A percentile compares a stretch with the other conserved stretches of the same genome.
Evolutionary conservation across 1,284 basidiomycete genomes (phyloP).

Genomic region (Schizophyllum amplum): DNA sequence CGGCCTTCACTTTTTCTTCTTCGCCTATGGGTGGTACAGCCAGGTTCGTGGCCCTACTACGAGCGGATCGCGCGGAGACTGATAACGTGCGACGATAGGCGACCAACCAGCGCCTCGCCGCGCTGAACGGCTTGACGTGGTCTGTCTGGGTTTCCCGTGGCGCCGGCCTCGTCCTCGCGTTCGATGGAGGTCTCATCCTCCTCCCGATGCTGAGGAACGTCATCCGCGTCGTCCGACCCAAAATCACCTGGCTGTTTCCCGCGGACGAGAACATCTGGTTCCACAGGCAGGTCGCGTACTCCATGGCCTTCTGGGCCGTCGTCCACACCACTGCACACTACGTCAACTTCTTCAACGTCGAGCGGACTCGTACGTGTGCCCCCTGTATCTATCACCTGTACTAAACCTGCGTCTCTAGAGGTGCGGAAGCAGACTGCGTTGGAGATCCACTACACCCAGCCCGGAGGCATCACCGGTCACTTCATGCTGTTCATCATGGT

Average conservation of each 20-base stretch:
- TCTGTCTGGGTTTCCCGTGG: conserved; percentile 85
- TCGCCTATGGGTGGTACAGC: conserved; percentile 73
- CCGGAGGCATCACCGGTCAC: conserved; percentile 84
- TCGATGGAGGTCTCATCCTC: conserved; percentile 76
- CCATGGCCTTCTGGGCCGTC: conserved; percentile 80
- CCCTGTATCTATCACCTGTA: conserved; percentile 1
- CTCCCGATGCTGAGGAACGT: conserved; percentile 82
- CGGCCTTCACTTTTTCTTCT: conserved; percentile 60
- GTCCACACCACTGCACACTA: conserved; percentile 88
- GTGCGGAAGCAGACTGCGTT: conserved; percentile 67
- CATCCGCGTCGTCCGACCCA: conserved; percentile 73
- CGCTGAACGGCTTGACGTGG: conserved; percentile 67
- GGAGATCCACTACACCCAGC: conserved; percentile 79
- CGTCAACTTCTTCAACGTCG: conserved; percentile 85
- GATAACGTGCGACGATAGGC: conserved; percentile 28
- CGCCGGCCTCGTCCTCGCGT: conserved; percentile 79
- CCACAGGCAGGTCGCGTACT: conserved; percentile 86
- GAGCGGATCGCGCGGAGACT: conserved; percentile 1
- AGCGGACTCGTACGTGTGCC: conserved; percentile 55
- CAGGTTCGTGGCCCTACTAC: conserved; percentile 40
- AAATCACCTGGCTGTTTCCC: conserved; percentile 69
- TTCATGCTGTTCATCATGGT: conserved; percentile 88
- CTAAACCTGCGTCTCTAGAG: conserved; percentile 40
- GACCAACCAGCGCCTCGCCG: conserved; percentile 54
- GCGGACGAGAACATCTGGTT: conserved; percentile 91